These are phyloP conservation scores for Picochlorum sp. DNA, from an alignment of 139 green algal genomes.

Conservation along the genomic window DNA sequence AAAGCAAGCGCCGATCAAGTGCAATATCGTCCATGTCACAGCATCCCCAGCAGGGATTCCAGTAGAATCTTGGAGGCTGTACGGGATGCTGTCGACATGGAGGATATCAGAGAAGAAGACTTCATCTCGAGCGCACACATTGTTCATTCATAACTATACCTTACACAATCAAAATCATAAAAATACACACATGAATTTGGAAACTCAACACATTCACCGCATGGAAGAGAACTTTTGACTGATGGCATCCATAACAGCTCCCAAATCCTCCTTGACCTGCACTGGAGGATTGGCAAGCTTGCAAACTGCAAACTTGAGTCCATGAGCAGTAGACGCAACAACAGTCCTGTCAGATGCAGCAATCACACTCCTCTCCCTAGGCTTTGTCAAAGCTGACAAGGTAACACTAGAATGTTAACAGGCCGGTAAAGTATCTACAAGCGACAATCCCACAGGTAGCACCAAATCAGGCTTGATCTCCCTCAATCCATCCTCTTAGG, in stretches of 20 bases:
- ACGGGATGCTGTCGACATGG: too few relatives aligned
- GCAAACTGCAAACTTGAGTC: constrained; percentile 95
- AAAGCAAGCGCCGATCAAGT: not conserved
- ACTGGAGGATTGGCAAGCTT: constrained; percentile 90
- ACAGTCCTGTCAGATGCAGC: constrained; percentile 81
- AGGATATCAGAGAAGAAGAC: too few relatives aligned
- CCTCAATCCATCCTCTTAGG: too few relatives aligned
- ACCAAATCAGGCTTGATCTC: too few relatives aligned
- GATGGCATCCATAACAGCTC: constrained; percentile 90
- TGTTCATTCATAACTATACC: too few relatives aligned
- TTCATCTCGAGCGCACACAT: too few relatives aligned
- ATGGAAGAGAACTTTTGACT: constrained; percentile 35
- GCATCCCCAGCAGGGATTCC: too few relatives aligned
- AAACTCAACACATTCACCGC: constrained; percentile 3
- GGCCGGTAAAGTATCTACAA: too few relatives aligned
- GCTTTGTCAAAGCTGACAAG: constrained; percentile 91
- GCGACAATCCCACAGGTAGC: too few relatives aligned
- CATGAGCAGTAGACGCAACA: constrained; percentile 93
- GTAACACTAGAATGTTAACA: constrained; percentile 65
- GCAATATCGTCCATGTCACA: too few relatives aligned
- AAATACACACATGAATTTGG: not conserved
- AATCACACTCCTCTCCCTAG: constrained; percentile 79
- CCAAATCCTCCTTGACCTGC: constrained; percentile 83
- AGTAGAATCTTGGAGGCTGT: too few relatives aligned
- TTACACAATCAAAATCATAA: too few relatives aligned